Conservation (phyloP, 208 protist genomes). For the Crithidia brevicula region DNA sequence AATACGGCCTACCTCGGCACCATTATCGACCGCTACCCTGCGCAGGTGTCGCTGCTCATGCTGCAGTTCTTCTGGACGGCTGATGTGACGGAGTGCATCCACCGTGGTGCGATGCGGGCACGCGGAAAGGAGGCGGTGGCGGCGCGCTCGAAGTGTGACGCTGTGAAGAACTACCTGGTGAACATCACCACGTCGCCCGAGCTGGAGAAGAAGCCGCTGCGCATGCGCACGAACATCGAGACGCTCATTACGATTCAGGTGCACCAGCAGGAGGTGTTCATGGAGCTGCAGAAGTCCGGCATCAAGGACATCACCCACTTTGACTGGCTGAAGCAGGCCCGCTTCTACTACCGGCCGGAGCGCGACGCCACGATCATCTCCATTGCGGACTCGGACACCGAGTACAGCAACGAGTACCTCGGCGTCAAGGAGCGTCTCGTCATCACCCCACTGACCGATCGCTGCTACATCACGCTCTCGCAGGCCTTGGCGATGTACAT, state of each 20-base stretch:
- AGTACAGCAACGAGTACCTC: constrained; percentile 97
- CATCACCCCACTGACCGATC: constrained; percentile 94
- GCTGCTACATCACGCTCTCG: constrained; percentile 97
- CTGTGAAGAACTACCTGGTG: constrained; percentile 92
- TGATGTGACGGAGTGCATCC: constrained; percentile 94
- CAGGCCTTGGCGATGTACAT: constrained; percentile 97
- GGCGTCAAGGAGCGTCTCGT: constrained; percentile 95
- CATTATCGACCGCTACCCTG: constrained; percentile 95
- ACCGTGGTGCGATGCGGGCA: constrained; percentile 81
- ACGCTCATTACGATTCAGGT: constrained; percentile 96
- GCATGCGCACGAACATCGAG: constrained; percentile 95
- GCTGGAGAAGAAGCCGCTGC: constrained; percentile 82
- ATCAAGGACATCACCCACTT: constrained; percentile 94
- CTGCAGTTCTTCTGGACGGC: constrained; percentile 97
- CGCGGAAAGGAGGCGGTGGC: constrained; percentile 76
- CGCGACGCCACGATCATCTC: constrained; percentile 92
- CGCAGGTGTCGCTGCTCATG: constrained; percentile 95
- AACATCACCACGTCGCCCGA: constrained; percentile 91
- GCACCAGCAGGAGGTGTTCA: constrained; percentile 95
- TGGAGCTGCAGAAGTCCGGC: constrained; percentile 86
- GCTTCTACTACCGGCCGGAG: constrained; percentile 94
- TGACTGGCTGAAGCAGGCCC: constrained; percentile 95
- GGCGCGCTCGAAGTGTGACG: constrained; percentile 84
- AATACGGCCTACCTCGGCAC: constrained; percentile 89
- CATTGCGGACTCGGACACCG: constrained; percentile 94